Base-by-base conservation (phyloP, 768 basidiomycete genomes). In the Kwoniella dendrophila region DNA sequence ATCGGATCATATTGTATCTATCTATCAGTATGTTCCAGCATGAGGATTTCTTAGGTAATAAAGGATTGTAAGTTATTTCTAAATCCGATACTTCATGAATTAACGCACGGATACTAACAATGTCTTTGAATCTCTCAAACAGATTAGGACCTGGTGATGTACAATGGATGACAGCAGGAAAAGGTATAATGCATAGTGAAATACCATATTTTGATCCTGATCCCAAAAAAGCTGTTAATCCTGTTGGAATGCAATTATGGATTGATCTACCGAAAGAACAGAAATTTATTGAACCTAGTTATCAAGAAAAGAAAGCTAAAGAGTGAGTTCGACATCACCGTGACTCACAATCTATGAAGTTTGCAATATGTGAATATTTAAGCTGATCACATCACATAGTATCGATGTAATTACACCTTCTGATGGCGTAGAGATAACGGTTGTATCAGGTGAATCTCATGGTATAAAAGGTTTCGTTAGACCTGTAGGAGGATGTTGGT, bases 401-500 rank as follows among this genome's bases (percentile, higher is more conserved):
- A 92, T 71, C 89, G 53, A 61, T 3, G 76, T 74, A 2, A 67
- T 75, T 7, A 56, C 58, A 11, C 76, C 73, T 0, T 51, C 33
- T 20, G 69, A 68, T 10, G 76, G 72, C 8, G 72, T 88, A 33
- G 84, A 83, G 66, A 83, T 96, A 71, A 90, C 86, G 73, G 88
- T 98, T 40, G 90, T 97, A 68, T 92, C 90, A 65, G 95, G 95
- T 4, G 88, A 87, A 76, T 90, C 90, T 62, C 86, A 93, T 67
- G 92, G 90, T 12, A 26, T 34, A 1, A 36, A 69, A 63, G 93
- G 91, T 1, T 92, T 92, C 27, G 93, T 98, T 24, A 82, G 88
- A 49, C 91, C 91, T 0, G 84, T 93, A 0, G 94, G 94, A 12
- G 94, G 94, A 4, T 94, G 92, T 79, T 94, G 91, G 90, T 96